Evolutionary conservation across 306 rosid species (phyloP).

Genomic region (Sindora glabra): DNA sequence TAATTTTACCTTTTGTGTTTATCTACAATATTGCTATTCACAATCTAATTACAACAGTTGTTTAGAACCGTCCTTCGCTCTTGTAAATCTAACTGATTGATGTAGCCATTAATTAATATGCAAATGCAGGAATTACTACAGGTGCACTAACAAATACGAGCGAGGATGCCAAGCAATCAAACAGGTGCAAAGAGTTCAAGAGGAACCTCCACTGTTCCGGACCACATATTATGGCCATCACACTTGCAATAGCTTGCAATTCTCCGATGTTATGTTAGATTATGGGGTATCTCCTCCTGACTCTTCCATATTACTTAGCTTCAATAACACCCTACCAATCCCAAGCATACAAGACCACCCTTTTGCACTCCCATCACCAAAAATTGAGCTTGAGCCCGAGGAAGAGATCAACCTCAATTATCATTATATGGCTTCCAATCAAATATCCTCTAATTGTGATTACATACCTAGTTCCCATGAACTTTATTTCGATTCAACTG

Average conservation of each 20-base stretch:
- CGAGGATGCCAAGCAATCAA: constrained; percentile 44
- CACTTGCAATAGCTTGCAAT: constrained; percentile 21
- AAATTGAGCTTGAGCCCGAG: background rate
- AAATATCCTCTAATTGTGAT: too few species aligned
- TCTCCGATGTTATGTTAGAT: constrained; percentile 20
- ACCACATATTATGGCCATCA: constrained; percentile 42
- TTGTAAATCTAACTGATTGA: too few species aligned
- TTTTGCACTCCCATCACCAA: background rate
- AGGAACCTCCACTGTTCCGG: constrained; percentile 26
- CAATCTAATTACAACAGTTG: too few species aligned
- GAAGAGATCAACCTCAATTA: background rate
- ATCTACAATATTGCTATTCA: too few species aligned
- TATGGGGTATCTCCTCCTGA: background rate
- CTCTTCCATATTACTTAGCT: constrained; percentile 11
- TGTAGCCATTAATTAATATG: background rate
- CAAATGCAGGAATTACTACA: background rate
- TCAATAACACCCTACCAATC: background rate
- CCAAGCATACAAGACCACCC: background rate
- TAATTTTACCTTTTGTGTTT: too few species aligned
- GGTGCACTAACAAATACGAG: constrained; percentile 37
- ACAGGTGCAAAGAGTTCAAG: constrained; percentile 42
- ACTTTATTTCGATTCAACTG: background rate
- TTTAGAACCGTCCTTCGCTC: too few species aligned
- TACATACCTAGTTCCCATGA: background rate
- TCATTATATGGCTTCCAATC: background rate